These are phyloP conservation scores for Candida ipomoeae DNA, from an alignment of 805 yeast species.

Conservation along the genomic window DNA sequence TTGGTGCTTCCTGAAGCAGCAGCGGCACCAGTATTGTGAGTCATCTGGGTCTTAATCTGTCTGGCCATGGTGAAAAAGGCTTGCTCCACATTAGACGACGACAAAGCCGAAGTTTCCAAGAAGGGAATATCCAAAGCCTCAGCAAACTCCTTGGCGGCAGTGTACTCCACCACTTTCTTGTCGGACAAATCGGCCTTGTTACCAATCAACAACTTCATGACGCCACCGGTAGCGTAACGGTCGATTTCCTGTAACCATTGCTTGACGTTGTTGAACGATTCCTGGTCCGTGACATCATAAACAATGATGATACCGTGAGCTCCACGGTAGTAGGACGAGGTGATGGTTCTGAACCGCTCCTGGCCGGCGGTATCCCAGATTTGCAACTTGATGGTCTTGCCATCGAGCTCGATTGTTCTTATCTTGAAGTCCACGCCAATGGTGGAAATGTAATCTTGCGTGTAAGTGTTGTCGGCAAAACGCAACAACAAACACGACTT, in stretches of 20 bases:
- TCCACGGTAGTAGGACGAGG: conserved; percentile 96
- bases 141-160: conserved; percentile 96
- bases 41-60: conserved; percentile 95
- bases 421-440: conserved; percentile 95
- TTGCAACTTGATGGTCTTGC: conserved; percentile 94
- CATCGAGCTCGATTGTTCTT: conserved; percentile 89
- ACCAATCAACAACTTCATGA: conserved; percentile 91
- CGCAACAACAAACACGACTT: conserved; percentile 92
- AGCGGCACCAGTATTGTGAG: conserved; percentile 49
- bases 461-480: conserved; percentile 95
- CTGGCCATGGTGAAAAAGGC: conserved; percentile 98
- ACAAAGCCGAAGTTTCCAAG: conserved; percentile 92
- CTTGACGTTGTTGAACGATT: conserved; percentile 91
- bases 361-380: conserved; percentile 99
- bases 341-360: conserved; percentile 96
- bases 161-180: conserved; percentile 91
- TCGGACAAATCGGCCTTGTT: conserved; percentile 93
- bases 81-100: conserved; percentile 95
- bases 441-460: conserved; percentile 94
- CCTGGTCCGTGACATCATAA: conserved; percentile 97
- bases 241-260: conserved; percentile 99
- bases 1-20: conserved; percentile 40
- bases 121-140: conserved; percentile 92
- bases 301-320: conserved; percentile 98
- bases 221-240: conserved; percentile 97